Conservation (phyloP, 2,329 filamentous ascomycete species). For the Coccinonectria pachysandricola region DNA sequence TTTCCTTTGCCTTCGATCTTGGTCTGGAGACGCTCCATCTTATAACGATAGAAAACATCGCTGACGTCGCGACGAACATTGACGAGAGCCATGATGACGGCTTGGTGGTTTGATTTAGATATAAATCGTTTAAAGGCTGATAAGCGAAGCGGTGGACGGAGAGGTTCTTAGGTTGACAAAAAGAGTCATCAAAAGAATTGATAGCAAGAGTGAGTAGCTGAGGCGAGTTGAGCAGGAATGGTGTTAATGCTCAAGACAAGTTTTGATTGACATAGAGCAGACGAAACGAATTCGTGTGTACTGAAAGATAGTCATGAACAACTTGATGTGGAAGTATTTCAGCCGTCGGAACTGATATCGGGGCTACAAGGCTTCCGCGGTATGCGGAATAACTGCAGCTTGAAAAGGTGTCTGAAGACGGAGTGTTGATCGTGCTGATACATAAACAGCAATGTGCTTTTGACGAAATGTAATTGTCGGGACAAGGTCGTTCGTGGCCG, state of each 20-base stretch:
- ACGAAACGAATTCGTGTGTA: conserved; percentile 35
- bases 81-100: conserved; percentile 83
- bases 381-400: conserved; percentile 97
- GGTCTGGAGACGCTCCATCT: conserved; percentile 98
- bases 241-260: conserved; percentile 45
- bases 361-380: conserved; percentile 86
- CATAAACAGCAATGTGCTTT: conserved; percentile 66
- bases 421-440: conserved; percentile 89
- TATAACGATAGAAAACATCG: conserved; percentile 99
- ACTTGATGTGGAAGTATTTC: conserved; percentile 41
- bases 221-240: conserved; percentile 30
- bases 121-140: conserved; percentile 9
- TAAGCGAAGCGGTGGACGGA: conserved; percentile 11
- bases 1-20: conserved; percentile 99
- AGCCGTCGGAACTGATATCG: conserved; percentile 87
- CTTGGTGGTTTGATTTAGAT: conserved; percentile 16
- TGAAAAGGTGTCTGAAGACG: conserved; percentile 91
- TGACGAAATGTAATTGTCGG: conserved; percentile 23
- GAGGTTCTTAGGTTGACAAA: conserved; percentile 15
- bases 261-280: conserved; percentile 47
- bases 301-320: conserved; percentile 48
- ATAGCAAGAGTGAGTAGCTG: conserved; percentile 24
- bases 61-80: conserved; percentile 97
- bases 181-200: conserved; percentile 29
- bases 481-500: too few relatives aligned